A percentile compares a stretch with the other conserved stretches of the same genome.
Evolutionary conservation across 441 rosid species (phyloP).

Genomic region (Cnidoscolus chayamansa): DNA sequence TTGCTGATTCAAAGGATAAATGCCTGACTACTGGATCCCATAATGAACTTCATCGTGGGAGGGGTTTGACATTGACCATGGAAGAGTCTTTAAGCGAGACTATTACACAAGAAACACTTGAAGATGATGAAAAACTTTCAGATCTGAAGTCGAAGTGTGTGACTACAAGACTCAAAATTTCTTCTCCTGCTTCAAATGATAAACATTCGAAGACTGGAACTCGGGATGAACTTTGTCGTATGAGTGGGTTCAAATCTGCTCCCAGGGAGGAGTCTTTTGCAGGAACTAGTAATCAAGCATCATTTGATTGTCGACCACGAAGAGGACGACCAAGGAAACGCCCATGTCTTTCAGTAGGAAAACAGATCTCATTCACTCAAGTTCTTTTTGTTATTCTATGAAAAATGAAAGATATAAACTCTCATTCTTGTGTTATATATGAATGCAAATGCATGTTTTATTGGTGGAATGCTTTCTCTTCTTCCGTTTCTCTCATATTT

Average conservation of each 20-base stretch:
- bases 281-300: constrained; percentile 27
- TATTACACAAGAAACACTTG: constrained; percentile 6
- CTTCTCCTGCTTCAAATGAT: constrained; percentile 26
- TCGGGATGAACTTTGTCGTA: constrained; percentile 25
- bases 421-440: background rate
- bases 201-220: constrained; percentile 34
- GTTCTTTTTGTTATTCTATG: background rate
- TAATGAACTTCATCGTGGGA: constrained; percentile 22
- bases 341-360: constrained; percentile 36
- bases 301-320: constrained; percentile 35
- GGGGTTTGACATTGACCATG: background rate
- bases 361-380: constrained; percentile 16
- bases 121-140: constrained; percentile 43
- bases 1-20: constrained; percentile 30
- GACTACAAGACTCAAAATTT: constrained; percentile 23
- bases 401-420: constrained; percentile 2
- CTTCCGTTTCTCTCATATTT: no score
- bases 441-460: background rate
- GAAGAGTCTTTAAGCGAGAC: constrained; percentile 19
- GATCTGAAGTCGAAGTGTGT: constrained; percentile 26
- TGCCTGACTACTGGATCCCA: constrained; percentile 28
- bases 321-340: constrained; percentile 42
- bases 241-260: constrained; percentile 20
- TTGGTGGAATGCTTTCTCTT: background rate
- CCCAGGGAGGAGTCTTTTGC: constrained; percentile 27